Conservation (phyloP, 345 rosid genomes). For the Arabidopsis arenosa region DNA sequence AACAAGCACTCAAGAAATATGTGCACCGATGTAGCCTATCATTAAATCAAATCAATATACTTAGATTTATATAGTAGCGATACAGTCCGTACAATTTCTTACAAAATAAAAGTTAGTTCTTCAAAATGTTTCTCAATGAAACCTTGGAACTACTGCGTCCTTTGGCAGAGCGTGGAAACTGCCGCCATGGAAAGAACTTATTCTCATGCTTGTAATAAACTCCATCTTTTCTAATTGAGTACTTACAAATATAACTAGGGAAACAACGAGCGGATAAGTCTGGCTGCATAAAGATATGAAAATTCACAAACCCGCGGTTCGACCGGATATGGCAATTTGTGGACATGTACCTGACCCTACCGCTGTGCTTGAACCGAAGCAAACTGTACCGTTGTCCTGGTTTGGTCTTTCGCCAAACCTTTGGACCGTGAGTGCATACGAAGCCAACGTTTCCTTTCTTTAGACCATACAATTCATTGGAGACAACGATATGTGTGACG, state of each 20-base stretch:
- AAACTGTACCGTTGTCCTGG: constrained; percentile 36
- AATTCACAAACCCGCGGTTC: constrained; percentile 36
- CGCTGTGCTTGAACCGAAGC: constrained; percentile 9
- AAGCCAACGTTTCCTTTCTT: constrained; percentile 42
- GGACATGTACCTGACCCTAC: neutral
- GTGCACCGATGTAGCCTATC: too few relatives aligned
- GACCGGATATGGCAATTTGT: constrained; percentile 40
- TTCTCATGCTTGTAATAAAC: constrained; percentile 34
- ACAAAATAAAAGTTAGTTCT: too few relatives aligned
- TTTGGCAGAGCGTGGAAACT: neutral
- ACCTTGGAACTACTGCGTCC: neutral
- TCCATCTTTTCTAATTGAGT: constrained; percentile 35
- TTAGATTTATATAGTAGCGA: too few relatives aligned
- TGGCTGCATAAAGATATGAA: constrained; percentile 27
- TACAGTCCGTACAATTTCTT: too few relatives aligned
- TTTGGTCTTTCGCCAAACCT: constrained; percentile 31
- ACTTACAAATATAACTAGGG: constrained; percentile 35
- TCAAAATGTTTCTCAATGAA: too few relatives aligned
- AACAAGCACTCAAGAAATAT: too few relatives aligned
- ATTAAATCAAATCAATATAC: too few relatives aligned
- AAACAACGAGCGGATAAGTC: constrained; percentile 32
- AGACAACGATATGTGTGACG: constrained; percentile 21
- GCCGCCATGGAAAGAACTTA: constrained; percentile 32
- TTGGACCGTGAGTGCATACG: constrained; percentile 40
- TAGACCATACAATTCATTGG: constrained; percentile 36